These are phyloP conservation scores for Pueraria montana DNA, from an alignment of 306 rosid species.

Conservation along the genomic window DNA sequence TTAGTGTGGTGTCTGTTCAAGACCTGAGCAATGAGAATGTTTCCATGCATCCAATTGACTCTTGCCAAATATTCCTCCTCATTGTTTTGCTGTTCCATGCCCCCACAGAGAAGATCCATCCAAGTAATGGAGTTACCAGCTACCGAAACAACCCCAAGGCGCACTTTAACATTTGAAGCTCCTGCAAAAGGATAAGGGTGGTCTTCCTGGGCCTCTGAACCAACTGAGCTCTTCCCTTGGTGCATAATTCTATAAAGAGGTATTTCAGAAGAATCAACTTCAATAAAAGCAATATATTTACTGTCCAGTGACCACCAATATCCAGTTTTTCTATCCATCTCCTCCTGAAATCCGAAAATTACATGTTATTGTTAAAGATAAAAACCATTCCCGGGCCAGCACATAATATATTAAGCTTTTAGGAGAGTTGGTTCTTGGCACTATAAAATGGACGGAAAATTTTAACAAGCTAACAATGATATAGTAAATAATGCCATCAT, in stretches of 20 bases:
- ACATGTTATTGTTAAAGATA: constrained; percentile 22
- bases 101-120: constrained; percentile 96
- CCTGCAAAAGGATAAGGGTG: constrained; percentile 97
- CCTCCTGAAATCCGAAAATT: constrained; percentile 77
- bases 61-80: constrained; percentile 93
- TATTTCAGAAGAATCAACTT: constrained; percentile 88
- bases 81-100: constrained; percentile 52
- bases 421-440: constrained; percentile 13
- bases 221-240: constrained; percentile 89
- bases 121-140: constrained; percentile 79
- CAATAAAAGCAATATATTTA: constrained; percentile 89
- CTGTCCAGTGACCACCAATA: constrained; percentile 99
- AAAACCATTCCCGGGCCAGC: not conserved
- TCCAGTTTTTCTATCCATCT: constrained; percentile 95
- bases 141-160: constrained; percentile 85
- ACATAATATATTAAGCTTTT: constrained; percentile 2
- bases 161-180: constrained; percentile 88
- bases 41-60: constrained; percentile 93
- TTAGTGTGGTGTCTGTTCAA: constrained; percentile 86
- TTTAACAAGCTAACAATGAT: constrained; percentile 30
- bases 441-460: constrained; percentile 30
- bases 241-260: constrained; percentile 96
- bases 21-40: constrained; percentile 80
- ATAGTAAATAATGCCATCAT: constrained; percentile 19
- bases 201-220: constrained; percentile 94